Evolutionary conservation across 441 rosid genomes (phyloP).

Genomic region (Pelargonium citronellum): DNA sequence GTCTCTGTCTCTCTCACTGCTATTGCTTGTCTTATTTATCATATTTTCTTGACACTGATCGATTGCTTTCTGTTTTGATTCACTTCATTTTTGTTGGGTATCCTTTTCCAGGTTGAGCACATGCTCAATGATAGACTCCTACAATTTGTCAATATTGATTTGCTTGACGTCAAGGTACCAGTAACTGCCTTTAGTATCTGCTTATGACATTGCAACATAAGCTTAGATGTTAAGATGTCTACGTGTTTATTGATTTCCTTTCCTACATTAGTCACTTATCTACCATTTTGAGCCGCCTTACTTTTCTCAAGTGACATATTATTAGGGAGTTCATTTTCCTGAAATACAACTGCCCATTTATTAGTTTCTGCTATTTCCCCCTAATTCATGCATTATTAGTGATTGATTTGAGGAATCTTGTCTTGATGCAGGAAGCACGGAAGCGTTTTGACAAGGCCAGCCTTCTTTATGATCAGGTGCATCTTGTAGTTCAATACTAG

Average conservation of each 20-base stretch:
- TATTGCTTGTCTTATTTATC: neutral
- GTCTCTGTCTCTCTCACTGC: neutral
- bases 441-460: constrained; percentile 96
- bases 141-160: constrained; percentile 86
- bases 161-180: constrained; percentile 92
- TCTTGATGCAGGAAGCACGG: constrained; percentile 81
- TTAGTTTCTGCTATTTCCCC: constrained; percentile 5
- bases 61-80: constrained; percentile 7
- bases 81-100: constrained; percentile 8
- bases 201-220: constrained; percentile 2
- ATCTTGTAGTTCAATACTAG: neutral
- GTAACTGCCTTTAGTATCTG: constrained; percentile 19
- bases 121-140: constrained; percentile 90
- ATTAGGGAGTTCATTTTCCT: neutral
- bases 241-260: neutral
- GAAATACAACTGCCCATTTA: neutral
- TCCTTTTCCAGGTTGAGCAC: constrained; percentile 75
- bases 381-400: neutral
- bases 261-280: constrained; percentile 1
- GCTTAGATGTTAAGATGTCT: neutral
- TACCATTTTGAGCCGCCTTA: neutral
- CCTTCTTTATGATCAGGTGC: constrained; percentile 92
- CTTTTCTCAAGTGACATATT: neutral
- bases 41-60: neutral
- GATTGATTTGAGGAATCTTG: constrained; percentile 25